A percentile compares a stretch with the other conserved stretches of the same genome.
Evolutionary conservation across 371 early-diverging fungal genomes (phyloP).

Genomic region (Neoconidiobolus thromboides): DNA sequence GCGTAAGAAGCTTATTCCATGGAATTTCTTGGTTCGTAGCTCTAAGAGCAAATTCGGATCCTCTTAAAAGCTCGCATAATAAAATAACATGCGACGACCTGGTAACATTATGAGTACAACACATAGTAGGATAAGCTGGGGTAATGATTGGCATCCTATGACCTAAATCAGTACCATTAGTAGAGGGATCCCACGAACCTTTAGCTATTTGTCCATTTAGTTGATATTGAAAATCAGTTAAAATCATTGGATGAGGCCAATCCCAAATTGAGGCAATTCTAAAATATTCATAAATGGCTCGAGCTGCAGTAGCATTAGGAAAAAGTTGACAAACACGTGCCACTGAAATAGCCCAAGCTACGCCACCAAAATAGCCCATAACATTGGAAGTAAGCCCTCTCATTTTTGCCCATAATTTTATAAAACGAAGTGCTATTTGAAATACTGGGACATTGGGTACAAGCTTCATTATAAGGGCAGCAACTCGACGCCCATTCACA

Average conservation of each 20-base stretch:
- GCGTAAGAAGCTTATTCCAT: slow-evolving; percentile 68
- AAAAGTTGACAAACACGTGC: slow-evolving; percentile 96
- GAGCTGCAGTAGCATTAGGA: slow-evolving; percentile 81
- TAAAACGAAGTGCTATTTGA: slow-evolving; percentile 79
- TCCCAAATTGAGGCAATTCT: slow-evolving; percentile 75
- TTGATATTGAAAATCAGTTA: slow-evolving; percentile 82
- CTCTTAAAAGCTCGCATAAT: slow-evolving; percentile 64
- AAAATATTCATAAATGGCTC: slow-evolving; percentile 85
- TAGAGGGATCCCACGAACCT: slow-evolving; percentile 93
- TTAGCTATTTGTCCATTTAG: slow-evolving; percentile 7
- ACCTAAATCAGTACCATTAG: slow-evolving; percentile 67
- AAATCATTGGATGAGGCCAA: slow-evolving; percentile 96
- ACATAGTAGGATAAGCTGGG: slow-evolving; percentile 99
- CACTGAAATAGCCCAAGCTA: slow-evolving; percentile 98
- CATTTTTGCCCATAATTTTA: slow-evolving; percentile 97
- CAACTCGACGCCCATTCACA: slow-evolving; percentile 94
- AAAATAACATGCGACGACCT: slow-evolving; percentile 73
- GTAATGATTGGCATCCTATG: slow-evolving; percentile 99
- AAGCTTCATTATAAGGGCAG: slow-evolving; percentile 90
- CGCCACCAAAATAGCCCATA: slow-evolving; percentile 98
- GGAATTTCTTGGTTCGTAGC: slow-evolving; percentile 43
- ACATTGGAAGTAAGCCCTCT: slow-evolving; percentile 86
- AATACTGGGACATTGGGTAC: slow-evolving; percentile 88
- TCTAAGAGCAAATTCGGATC: slow-evolving; percentile 40
- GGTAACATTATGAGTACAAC: slow-evolving; percentile 97